Evolutionary conservation across 2,329 filamentous ascomycete genomes (phyloP).

Genomic region (Aspergillus neoniger): DNA sequence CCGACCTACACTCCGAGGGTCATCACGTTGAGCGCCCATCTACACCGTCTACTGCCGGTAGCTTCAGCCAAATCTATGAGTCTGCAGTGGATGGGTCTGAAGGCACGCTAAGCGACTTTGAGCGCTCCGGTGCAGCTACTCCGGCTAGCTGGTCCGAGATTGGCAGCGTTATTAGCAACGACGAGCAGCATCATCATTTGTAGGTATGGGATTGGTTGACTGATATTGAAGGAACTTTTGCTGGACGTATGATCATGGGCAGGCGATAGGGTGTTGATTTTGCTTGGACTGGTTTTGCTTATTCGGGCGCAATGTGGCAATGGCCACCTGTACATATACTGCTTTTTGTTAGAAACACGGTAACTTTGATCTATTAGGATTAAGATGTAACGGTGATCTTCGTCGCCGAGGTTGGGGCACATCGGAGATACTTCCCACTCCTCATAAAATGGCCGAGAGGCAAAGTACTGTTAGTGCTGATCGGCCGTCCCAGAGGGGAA

Average conservation of each 20-base stretch:
- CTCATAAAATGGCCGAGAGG: neutral
- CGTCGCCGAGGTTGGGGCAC: neutral
- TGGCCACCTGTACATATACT: neutral
- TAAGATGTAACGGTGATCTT: neutral
- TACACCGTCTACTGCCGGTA: constrained; percentile 41
- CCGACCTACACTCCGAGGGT: constrained; percentile 18
- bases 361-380: too few species aligned
- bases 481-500: constrained; percentile 7
- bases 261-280: neutral
- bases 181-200: constrained; percentile 36
- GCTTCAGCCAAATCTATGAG: constrained; percentile 41
- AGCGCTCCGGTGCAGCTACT: constrained; percentile 35
- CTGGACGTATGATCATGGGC: neutral
- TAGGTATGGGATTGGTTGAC: neutral
- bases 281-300: neutral
- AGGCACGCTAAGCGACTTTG: constrained; percentile 43
- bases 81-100: constrained; percentile 36
- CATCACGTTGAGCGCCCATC: constrained; percentile 34
- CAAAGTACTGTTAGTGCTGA: neutral
- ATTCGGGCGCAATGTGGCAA: neutral
- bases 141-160: constrained; percentile 49
- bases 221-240: neutral
- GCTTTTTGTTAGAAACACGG: neutral
- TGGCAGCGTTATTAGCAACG: constrained; percentile 46
- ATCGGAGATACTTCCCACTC: neutral